Evolutionary conservation across 176 grass and related monocot genomes (phyloP), one percentile per base, ranked within the genome.

Genomic region (Bothriochloa decipiens): DNA sequence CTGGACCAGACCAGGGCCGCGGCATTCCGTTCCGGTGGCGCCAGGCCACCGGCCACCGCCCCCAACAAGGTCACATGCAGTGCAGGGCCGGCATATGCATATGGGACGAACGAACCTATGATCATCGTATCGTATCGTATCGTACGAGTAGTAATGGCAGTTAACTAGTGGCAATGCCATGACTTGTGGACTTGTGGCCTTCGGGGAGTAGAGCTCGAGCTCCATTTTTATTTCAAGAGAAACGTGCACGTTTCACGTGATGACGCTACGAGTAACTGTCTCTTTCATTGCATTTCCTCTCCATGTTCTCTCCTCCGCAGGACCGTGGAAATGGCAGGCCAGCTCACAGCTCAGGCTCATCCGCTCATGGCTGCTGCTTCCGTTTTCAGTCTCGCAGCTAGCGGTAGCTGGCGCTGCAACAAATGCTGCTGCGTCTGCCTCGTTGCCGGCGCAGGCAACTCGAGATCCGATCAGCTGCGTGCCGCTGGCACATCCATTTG

Each of bases 171-270:
- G 57, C 22, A 61, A 1, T 11, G 57, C 57, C 57, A 25, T 25
- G 9, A 11, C 22, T 23, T 42, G 5, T 40, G 39, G 9, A 11
- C 22, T 23, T 42, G 5, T 40, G 39, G 40, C 1, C 40, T 42
- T 42, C 12, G 57, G 57, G 57, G n/a, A 60, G 57, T 23, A 60
- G 57, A 61, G 57, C 57, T 25, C 57, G 57, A 61, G n/a, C 57
- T 61, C 57, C 57, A 25, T 1, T 61, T 61, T 61, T 53, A 6
- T 60, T 60, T 4, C 3, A n/a, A 60, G 11, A 25, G 4, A 12
- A 62, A 62, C 57, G 74, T 84, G 86, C 70, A 18, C 68, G 32
- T 27, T 17, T 88, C 86, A 84, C 75, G 75, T 84, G 80, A 47
- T 84, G 80, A 47, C 18, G 36, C 63, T 6, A 60, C 52, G 17